phyloP scores from a whole-genome alignment of 257 asterid genomes.

The Gentiana dahurica region DNA sequence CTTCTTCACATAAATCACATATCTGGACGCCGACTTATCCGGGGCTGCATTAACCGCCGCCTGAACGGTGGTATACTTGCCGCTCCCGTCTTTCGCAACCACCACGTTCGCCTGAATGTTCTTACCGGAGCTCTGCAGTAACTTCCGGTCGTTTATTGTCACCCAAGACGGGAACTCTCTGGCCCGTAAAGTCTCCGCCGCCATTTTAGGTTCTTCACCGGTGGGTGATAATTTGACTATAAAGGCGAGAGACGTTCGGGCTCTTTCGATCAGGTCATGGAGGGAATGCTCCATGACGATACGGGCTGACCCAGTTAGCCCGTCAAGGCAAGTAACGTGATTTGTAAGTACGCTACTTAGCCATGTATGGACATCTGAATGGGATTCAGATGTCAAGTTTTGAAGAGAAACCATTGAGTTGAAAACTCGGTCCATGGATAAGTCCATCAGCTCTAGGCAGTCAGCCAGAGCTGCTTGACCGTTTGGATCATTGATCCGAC shows the following conservation, averaged over 20 bases:
- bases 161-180: slow-evolving; percentile 10
- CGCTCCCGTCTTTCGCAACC: slow-evolving; percentile 19
- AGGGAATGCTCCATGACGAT: slow-evolving; percentile 9
- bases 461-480: slow-evolving; percentile 8
- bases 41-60: slow-evolving; percentile 13
- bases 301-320: slow-evolving; percentile 6
- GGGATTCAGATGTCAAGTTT: slow-evolving; percentile 2
- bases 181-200: not conserved
- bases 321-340: slow-evolving; percentile 18
- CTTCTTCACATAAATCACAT: slow-evolving; percentile 11
- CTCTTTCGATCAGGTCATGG: slow-evolving; percentile 10
- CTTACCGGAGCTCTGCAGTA: slow-evolving; percentile 4
- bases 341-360: slow-evolving; percentile 15
- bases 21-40: slow-evolving; percentile 4
- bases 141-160: not conserved
- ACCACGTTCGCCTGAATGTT: slow-evolving; percentile 8
- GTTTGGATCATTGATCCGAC: slow-evolving; percentile 2
- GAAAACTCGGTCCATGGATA: slow-evolving; percentile 12
- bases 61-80: not conserved
- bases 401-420: slow-evolving; percentile 16
- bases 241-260: slow-evolving; percentile 17
- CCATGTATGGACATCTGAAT: slow-evolving; percentile 16
- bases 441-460: slow-evolving; percentile 19
- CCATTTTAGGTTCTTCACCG: not conserved
- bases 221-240: slow-evolving; percentile 13